Conservation (phyloP, 768 basidiomycete species). For the Coprinopsis cinerea region DNA sequence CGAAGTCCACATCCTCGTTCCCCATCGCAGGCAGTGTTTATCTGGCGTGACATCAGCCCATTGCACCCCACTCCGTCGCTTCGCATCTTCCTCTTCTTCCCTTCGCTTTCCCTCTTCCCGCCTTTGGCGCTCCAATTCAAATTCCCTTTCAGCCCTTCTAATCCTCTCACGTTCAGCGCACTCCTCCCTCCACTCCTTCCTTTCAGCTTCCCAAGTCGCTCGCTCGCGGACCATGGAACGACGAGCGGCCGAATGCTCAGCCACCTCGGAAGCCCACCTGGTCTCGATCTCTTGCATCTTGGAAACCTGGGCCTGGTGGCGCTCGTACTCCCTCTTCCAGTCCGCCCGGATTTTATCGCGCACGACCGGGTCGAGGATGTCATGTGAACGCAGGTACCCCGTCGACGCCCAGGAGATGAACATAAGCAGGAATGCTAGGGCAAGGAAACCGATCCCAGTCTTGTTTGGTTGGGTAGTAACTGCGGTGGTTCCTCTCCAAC, state of each 20-base stretch:
- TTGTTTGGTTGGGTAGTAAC: no score
- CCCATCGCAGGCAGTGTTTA: constrained; percentile 1
- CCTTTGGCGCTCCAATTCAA: neutral
- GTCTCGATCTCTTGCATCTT: neutral
- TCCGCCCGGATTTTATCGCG: neutral
- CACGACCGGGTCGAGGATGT: neutral
- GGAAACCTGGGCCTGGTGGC: neutral
- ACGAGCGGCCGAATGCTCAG: neutral
- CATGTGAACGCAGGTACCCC: neutral
- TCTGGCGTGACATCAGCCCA: neutral
- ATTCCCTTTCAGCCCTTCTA: neutral
- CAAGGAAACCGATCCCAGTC: no score
- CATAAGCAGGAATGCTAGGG: no score
- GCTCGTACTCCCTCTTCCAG: neutral
- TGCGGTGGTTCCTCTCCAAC: no score
- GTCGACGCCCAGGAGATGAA: no score
- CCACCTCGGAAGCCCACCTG: neutral
- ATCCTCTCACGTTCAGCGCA: neutral
- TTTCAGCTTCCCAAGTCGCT: neutral
- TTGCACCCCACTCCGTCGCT: neutral
- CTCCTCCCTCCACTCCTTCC: neutral
- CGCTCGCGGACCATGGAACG: neutral
- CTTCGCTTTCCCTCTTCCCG: neutral
- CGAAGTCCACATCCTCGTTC: constrained; percentile 1
- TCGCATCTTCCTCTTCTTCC: constrained; percentile 1